phyloP scores from a whole-genome alignment of 352 stramenopile species.

The Phytophthora tubulina region DNA sequence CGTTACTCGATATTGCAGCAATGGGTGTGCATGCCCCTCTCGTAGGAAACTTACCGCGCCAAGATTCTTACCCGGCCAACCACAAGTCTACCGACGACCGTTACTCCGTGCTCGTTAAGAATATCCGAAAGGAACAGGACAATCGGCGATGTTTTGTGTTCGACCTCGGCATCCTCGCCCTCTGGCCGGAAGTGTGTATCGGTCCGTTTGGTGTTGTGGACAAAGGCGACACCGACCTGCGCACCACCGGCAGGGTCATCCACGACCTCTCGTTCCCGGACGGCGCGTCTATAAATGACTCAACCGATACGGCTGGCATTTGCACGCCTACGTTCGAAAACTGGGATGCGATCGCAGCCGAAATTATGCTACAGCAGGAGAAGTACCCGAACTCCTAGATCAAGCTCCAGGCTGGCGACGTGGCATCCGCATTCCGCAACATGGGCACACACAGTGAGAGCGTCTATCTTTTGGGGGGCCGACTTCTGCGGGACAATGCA shows the following conservation, averaged over 20 bases:
- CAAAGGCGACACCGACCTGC: slow-evolving; percentile 15
- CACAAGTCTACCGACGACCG: slow-evolving; percentile 14
- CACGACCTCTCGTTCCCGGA: slow-evolving; percentile 33
- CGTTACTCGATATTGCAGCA: not conserved
- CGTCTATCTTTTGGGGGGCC: slow-evolving; percentile 7
- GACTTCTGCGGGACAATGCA: slow-evolving; percentile 6
- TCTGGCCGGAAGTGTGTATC: slow-evolving; percentile 18
- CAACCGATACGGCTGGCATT: not conserved
- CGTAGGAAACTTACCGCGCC: not conserved
- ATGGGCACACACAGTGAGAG: slow-evolving; percentile 19
- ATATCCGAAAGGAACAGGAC: slow-evolving; percentile 27
- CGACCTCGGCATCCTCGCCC: slow-evolving; percentile 11
- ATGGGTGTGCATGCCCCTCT: not conserved
- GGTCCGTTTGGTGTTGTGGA: slow-evolving; percentile 39
- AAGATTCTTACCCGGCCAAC: slow-evolving; percentile 4
- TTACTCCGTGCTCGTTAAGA: slow-evolving; percentile 14
- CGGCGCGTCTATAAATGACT: slow-evolving; percentile 16
- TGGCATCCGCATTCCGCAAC: slow-evolving; percentile 23
- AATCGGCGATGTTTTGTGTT: slow-evolving; percentile 15
- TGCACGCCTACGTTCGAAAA: not conserved
- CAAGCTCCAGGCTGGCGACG: slow-evolving; percentile 14
- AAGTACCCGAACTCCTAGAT: too few species aligned
- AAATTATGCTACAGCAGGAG: not conserved
- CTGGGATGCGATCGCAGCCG: not conserved
- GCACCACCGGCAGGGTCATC: slow-evolving; percentile 6